These are phyloP conservation scores for Coffea eugenioides DNA, from an alignment of 257 asterid species.

Conservation along the genomic window DNA sequence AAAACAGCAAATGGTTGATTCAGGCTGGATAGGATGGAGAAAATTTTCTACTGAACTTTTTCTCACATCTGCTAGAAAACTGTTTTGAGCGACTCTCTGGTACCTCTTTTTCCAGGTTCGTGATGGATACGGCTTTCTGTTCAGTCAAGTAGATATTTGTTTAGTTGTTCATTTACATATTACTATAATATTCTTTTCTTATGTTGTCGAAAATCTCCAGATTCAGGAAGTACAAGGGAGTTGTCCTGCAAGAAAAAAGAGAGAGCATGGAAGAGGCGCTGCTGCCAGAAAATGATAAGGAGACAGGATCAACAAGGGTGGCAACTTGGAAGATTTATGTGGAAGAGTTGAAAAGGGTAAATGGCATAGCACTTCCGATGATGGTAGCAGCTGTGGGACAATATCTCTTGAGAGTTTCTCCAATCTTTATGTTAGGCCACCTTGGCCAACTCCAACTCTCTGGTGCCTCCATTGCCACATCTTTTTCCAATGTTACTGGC, in stretches of 20 bases:
- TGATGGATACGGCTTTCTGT: too few species aligned
- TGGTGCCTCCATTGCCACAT: conserved; percentile 62
- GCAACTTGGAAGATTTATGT: conserved; percentile 19
- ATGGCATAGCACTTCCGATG: conserved; percentile 64
- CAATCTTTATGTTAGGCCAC: conserved; percentile 71
- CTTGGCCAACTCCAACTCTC: conserved; percentile 56
- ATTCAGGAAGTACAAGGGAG: too few species aligned
- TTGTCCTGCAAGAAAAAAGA: neutral
- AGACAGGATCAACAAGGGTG: neutral
- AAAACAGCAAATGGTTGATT: too few species aligned
- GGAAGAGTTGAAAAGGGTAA: conserved; percentile 54
- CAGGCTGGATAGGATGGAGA: too few species aligned
- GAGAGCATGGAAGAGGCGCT: conserved; percentile 21
- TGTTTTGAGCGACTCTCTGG: too few species aligned
- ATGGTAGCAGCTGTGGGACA: conserved; percentile 55
- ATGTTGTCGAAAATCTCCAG: too few species aligned
- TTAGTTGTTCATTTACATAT: too few species aligned
- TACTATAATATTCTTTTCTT: too few species aligned
- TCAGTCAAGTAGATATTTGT: too few species aligned
- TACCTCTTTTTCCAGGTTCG: too few species aligned
- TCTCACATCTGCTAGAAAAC: too few species aligned
- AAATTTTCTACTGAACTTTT: too few species aligned
- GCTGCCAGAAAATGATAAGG: neutral
- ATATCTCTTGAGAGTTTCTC: conserved; percentile 46
- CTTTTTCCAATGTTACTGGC: conserved; percentile 57